Evolutionary conservation across 1,139 yeast species (phyloP).

Genomic region (Debaryomyces nepalensis): DNA sequence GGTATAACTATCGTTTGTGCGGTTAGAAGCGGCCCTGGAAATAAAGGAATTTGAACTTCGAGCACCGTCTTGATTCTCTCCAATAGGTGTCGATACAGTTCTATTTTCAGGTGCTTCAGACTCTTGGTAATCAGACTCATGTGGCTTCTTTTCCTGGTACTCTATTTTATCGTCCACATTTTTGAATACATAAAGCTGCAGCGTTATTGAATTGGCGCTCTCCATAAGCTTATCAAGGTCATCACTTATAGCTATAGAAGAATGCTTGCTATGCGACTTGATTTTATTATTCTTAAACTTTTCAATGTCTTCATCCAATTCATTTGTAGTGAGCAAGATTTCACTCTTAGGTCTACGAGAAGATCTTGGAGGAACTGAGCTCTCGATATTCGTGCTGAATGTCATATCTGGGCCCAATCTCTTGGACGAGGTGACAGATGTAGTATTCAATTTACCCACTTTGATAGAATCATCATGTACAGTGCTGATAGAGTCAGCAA

Average conservation of each 20-base stretch:
- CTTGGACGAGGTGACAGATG: slow-evolving; percentile 9
- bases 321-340: slow-evolving; percentile 20
- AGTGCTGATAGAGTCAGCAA: slow-evolving; percentile 1
- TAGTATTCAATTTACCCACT: slow-evolving; percentile 21
- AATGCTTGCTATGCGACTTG: slow-evolving; percentile 19
- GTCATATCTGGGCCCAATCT: slow-evolving; percentile 33
- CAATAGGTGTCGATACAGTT: background rate
- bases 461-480: slow-evolving; percentile 12
- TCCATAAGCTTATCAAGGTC: slow-evolving; percentile 49
- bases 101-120: background rate
- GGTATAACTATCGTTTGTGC: slow-evolving; percentile 7
- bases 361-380: slow-evolving; percentile 49
- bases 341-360: slow-evolving; percentile 46
- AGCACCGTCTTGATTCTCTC: background rate
- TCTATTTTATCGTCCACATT: slow-evolving; percentile 3
- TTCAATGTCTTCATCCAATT: slow-evolving; percentile 20
- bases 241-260: slow-evolving; percentile 33
- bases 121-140: background rate
- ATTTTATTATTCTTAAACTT: slow-evolving; percentile 8
- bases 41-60: background rate
- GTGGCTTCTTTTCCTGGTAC: slow-evolving; percentile 3
- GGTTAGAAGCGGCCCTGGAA: slow-evolving; percentile 5
- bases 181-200: slow-evolving; percentile 9
- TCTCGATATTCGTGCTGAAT: slow-evolving; percentile 43
- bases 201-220: slow-evolving; percentile 34